A percentile compares a stretch with the other conserved stretches of the same genome.
phyloP scores from a whole-genome alignment of 768 basidiomycete species.

The Clavulina sp. region DNA sequence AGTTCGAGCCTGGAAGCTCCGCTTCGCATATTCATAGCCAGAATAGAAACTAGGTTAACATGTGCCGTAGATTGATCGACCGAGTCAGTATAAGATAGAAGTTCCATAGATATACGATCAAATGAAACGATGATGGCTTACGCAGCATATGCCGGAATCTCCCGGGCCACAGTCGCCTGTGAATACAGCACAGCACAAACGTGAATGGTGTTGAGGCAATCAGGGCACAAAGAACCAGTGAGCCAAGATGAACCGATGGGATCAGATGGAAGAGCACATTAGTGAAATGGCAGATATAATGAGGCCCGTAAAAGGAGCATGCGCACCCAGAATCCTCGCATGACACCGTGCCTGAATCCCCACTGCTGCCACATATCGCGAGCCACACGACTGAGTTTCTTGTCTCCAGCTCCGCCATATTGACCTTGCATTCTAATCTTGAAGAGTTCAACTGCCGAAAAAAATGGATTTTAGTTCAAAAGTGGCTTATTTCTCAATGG shows the following conservation, averaged over 20 bases:
- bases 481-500: neutral
- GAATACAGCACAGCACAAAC: no score
- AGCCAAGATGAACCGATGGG: neutral
- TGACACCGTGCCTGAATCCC: conserved; percentile 76
- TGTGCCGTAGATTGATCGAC: neutral
- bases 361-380: conserved; percentile 74
- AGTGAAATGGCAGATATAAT: neutral
- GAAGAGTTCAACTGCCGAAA: conserved; percentile 91
- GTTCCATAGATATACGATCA: no score
- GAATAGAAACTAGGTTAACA: conserved; percentile 43
- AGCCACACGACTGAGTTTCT: conserved; percentile 52
- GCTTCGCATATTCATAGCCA: conserved; percentile 78
- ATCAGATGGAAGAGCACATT: neutral
- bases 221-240: no score
- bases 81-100: neutral
- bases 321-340: conserved; percentile 92
- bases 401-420: conserved; percentile 66
- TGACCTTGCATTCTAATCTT: conserved; percentile 97
- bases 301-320: neutral
- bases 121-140: conserved; percentile 22
- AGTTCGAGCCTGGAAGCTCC: conserved; percentile 45
- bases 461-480: neutral
- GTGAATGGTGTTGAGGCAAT: no score
- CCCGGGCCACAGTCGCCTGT: conserved; percentile 76
- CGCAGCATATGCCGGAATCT: conserved; percentile 95